These are phyloP conservation scores for Psophocarpus tetragonolobus DNA, from an alignment of 306 rosid species.

Conservation along the genomic window DNA sequence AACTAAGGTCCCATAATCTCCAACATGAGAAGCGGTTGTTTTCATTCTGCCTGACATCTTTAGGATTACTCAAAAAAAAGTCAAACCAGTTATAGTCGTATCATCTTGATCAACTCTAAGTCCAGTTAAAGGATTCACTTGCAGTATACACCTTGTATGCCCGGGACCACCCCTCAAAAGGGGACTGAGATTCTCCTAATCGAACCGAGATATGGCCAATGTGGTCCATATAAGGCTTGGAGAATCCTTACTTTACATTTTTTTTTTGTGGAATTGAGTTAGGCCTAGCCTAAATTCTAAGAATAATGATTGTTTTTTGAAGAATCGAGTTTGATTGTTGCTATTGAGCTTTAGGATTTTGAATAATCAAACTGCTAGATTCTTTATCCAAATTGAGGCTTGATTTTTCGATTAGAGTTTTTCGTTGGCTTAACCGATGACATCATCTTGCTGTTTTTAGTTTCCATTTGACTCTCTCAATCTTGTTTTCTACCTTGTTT, in stretches of 20 bases:
- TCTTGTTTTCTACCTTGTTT: background rate
- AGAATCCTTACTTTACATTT: too few relatives aligned
- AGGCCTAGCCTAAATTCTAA: too few relatives aligned
- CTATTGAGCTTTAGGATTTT: background rate
- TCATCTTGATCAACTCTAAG: too few relatives aligned
- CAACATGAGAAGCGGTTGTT: too few relatives aligned
- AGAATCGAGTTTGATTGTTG: background rate
- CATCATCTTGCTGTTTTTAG: background rate
- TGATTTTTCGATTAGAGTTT: background rate
- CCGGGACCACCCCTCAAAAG: too few relatives aligned
- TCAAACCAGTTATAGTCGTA: too few relatives aligned
- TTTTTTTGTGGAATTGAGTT: background rate
- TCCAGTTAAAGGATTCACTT: too few relatives aligned
- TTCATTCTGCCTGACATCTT: too few relatives aligned
- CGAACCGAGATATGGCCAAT: background rate
- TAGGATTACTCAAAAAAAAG: too few relatives aligned
- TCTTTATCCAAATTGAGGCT: background rate
- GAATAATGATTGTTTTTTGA: background rate
- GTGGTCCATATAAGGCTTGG: background rate
- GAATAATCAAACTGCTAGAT: background rate
- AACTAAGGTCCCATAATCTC: too few relatives aligned
- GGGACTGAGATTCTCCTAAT: too few relatives aligned
- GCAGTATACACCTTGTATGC: too few relatives aligned
- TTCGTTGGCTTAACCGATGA: background rate
- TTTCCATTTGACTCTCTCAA: background rate